Evolutionary conservation across 306 rosid genomes (phyloP).

Genomic region (Sindora glabra): DNA sequence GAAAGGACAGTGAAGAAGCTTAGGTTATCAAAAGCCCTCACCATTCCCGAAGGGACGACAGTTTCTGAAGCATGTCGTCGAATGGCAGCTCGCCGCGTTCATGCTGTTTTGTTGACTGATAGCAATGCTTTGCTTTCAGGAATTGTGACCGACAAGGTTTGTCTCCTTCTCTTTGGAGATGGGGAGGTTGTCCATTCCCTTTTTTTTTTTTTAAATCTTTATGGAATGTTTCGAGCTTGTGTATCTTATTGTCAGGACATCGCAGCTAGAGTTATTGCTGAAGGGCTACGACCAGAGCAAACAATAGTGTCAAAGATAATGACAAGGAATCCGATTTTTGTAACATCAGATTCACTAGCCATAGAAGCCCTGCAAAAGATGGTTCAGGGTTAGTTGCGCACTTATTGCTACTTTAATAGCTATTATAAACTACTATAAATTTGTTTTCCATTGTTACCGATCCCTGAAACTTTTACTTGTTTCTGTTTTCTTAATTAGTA

Average conservation of each 20-base stretch:
- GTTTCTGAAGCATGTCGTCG: constrained; percentile 86
- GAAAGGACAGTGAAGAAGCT: constrained; percentile 96
- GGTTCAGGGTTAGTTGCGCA: constrained; percentile 61
- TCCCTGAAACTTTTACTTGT: background rate
- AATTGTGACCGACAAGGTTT: constrained; percentile 87
- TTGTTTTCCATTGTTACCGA: too few relatives aligned
- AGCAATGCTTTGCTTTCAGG: constrained; percentile 88
- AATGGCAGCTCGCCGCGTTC: constrained; percentile 91
- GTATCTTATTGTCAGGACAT: constrained; percentile 51
- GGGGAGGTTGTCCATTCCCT: background rate
- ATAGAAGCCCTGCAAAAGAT: constrained; percentile 90
- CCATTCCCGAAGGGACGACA: constrained; percentile 85
- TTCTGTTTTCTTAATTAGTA: constrained; percentile 1
- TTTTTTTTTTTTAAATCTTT: background rate
- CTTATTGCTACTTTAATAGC: background rate
- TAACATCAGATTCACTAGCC: constrained; percentile 70
- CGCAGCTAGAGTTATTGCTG: constrained; percentile 79
- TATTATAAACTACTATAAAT: too few relatives aligned
- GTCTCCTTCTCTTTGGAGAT: background rate
- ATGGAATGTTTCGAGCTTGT: constrained; percentile 19
- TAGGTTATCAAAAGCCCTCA: constrained; percentile 73
- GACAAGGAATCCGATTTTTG: constrained; percentile 83
- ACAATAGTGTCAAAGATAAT: constrained; percentile 72
- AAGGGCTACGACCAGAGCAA: constrained; percentile 87
- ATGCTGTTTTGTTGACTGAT: constrained; percentile 80